Evolutionary conservation across 805 yeast species (phyloP).

Genomic region (Candida krabiensis): DNA sequence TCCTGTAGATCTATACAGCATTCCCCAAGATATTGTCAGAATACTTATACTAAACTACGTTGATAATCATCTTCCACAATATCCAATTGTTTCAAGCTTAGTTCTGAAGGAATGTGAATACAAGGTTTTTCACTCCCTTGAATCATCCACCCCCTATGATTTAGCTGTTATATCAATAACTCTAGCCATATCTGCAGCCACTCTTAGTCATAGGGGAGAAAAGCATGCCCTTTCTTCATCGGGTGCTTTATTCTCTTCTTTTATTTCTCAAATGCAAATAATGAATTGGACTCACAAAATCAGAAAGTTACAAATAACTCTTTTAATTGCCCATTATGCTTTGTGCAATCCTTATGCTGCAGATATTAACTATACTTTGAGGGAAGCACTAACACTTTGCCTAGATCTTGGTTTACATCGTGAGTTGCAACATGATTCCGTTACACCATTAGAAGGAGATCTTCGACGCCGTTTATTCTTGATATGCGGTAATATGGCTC

Average conservation of each 20-base stretch:
- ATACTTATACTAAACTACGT: constrained; percentile 10
- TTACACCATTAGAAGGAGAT: constrained; percentile 10
- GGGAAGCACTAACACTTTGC: constrained; percentile 11
- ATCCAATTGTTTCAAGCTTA: constrained; percentile 11
- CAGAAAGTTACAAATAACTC: constrained; percentile 7
- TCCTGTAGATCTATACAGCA: constrained; percentile 11
- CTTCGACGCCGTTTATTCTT: constrained; percentile 9
- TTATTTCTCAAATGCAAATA: constrained; percentile 6
- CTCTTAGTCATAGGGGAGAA: constrained; percentile 12
- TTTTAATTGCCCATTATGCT: constrained; percentile 14
- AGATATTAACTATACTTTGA: constrained; percentile 8
- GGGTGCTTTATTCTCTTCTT: constrained; percentile 12
- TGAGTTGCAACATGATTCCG: constrained; percentile 9
- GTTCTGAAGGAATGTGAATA: background rate
- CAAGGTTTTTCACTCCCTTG: constrained; percentile 5
- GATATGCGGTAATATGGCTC: constrained; percentile 10
- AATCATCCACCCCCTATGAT: constrained; percentile 3
- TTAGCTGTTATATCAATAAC: constrained; percentile 11
- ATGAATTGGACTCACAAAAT: constrained; percentile 9
- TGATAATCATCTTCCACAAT: constrained; percentile 14
- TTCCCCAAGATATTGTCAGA: constrained; percentile 9
- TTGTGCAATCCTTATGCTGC: constrained; percentile 18
- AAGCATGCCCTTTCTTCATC: constrained; percentile 14
- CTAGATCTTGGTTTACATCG: constrained; percentile 15
- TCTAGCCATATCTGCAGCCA: constrained; percentile 16